Evolutionary conservation across 2,329 filamentous ascomycete species (phyloP), one percentile per base, ranked within the genome.

Genomic region (Ascochyta pisi): DNA sequence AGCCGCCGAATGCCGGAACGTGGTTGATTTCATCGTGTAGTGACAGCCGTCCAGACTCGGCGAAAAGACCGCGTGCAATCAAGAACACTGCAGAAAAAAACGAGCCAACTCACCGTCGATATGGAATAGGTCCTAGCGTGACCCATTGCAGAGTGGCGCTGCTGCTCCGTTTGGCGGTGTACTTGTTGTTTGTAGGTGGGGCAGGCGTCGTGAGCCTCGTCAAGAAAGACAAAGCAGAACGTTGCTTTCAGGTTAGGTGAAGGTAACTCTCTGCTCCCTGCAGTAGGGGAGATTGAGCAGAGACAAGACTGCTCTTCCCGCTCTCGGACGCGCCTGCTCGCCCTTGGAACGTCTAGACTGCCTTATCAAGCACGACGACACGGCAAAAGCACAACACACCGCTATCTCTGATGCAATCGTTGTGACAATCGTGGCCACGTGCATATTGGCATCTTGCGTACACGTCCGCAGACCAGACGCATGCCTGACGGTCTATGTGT

Each of bases 91-190:
- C 40, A 63, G 39, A 44, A 42, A 63, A 50, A 56, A 45, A 39
- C 47, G 47, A 56, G 46, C 51, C 41, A 52, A 71, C 73, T 71
- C 64, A 75, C 73, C 54, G 68, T 72, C 6, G 69, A 73, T 23
- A 75, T 74, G 15, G 70, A 73, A 55, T 75, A 75, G 52, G 70
- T 75, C 51, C 72, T 66, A 47, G 68, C 61, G 38, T 68, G 67
- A 45, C 67, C 58, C 68, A 72, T 73, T 8, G 47, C 47, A 39
- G 33, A 23, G 42, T 48, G 47, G 42, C 47, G 33, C 22, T 51
- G 53, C 31, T 47, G 47, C 41, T 47, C 40, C 40, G 47, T 42
- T 43, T 16, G 35, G 45, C 34, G 35, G 31, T 50, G 41, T 54
- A 22, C n/a, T 34, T 45, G 24, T 26, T 45, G 31, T 50, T 31